These are phyloP conservation scores for Cryptococcus deneoformans DNA, from an alignment of 1,284 basidiomycete genomes.

Conservation along the genomic window DNA sequence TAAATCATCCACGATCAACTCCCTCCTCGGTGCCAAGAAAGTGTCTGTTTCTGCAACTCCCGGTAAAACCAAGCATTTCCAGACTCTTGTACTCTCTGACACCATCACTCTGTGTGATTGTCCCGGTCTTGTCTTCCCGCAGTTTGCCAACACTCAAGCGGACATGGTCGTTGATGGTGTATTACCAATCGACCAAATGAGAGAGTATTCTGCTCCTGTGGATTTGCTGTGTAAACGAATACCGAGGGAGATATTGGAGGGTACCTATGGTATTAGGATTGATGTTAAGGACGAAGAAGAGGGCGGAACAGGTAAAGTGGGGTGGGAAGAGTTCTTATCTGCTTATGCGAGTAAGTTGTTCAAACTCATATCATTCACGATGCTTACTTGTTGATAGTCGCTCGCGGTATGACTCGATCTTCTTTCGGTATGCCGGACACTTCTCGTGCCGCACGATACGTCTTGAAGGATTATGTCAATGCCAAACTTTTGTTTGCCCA, in stretches of 20 bases:
- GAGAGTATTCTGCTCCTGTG: conserved; percentile 87
- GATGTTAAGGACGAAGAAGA: conserved; percentile 69
- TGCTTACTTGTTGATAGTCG: conserved; percentile 58
- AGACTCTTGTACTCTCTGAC: conserved; percentile 90
- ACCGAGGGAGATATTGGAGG: conserved; percentile 81
- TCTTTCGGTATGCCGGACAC: conserved; percentile 98
- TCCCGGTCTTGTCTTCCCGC: conserved; percentile 97
- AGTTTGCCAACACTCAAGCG: conserved; percentile 94
- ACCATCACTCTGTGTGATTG: conserved; percentile 95
- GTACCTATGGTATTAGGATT: conserved; percentile 82
- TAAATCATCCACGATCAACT: conserved; percentile 60
- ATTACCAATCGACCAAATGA: conserved; percentile 95
- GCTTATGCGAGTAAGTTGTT: conserved; percentile 81
- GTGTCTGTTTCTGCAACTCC: conserved; percentile 97
- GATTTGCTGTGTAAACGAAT: conserved; percentile 77
- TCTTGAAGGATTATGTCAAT: conserved; percentile 98
- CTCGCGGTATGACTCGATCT: conserved; percentile 87
- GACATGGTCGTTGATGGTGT: conserved; percentile 97
- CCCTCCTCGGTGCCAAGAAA: conserved; percentile 70
- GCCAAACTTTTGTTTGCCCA: conserved; percentile 90
- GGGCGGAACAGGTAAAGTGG: conserved; percentile 74
- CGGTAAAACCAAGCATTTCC: conserved; percentile 99
- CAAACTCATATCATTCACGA: too few relatives aligned
- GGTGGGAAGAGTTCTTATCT: conserved; percentile 78
- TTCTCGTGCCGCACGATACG: conserved; percentile 84